Percentiles rank a stretch among this genome's conserved stretches.
Conservation (phyloP, 1,284 basidiomycete genomes). For the Ganoderma leucocontextum region DNA sequence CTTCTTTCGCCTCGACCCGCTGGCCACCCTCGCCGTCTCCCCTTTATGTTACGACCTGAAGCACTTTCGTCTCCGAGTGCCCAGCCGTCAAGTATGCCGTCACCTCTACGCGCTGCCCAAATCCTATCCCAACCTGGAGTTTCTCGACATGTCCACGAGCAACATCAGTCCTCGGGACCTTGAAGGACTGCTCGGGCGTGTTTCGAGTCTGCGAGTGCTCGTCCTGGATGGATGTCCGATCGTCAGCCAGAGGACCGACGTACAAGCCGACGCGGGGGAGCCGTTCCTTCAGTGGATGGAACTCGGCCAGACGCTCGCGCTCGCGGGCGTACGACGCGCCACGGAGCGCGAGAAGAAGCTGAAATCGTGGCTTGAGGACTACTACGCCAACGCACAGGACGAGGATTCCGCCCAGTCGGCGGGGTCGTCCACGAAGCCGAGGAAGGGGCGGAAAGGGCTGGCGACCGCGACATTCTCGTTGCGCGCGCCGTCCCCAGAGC, state of each 20-base stretch:
- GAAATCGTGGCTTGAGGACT: conserved; percentile 56
- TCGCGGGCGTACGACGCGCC: conserved; percentile 59
- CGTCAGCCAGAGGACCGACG: conserved; percentile 46
- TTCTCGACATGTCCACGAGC: conserved; percentile 71
- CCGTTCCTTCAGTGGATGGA: conserved; percentile 56
- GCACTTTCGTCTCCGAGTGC: conserved; percentile 66
- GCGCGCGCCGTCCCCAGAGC: conserved; percentile 42
- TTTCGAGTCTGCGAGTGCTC: conserved; percentile 55
- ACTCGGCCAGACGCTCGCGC: conserved; percentile 63
- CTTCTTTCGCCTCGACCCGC: conserved; percentile 68
- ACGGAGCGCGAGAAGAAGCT: conserved; percentile 66
- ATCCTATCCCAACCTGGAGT: conserved; percentile 50
- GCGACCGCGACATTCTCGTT: conserved; percentile 65
- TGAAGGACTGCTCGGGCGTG: conserved; percentile 55
- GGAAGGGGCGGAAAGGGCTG: conserved; percentile 58
- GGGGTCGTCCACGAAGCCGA: conserved; percentile 27
- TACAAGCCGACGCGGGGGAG: conserved; percentile 42
- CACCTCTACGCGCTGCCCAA: conserved; percentile 48
- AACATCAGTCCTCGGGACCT: conserved; percentile 56
- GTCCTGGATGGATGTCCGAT: conserved; percentile 63
- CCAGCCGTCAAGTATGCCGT: conserved; percentile 58
- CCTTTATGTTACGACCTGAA: conserved; percentile 49
- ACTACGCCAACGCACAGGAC: conserved; percentile 19
- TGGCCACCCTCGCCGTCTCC: conserved; percentile 57
- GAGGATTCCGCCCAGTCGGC: conserved; percentile 9